Evolutionary conservation across 2,329 filamentous ascomycete genomes (phyloP).

Genomic region (Aspergillus calidoustus): DNA sequence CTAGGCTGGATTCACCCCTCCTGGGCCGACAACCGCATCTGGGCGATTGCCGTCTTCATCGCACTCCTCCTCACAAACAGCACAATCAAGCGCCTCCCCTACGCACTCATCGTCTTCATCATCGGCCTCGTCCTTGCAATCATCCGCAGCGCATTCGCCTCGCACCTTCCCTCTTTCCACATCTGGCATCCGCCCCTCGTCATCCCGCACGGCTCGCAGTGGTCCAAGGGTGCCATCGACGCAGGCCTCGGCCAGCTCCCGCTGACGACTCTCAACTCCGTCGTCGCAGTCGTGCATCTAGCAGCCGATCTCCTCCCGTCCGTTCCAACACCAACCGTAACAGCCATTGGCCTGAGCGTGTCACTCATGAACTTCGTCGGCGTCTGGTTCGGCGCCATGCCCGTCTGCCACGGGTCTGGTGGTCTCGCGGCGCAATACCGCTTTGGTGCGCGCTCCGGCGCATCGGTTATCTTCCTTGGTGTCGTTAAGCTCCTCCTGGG

Average conservation of each 20-base stretch:
- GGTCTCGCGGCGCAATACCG: constrained; percentile 88
- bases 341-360: constrained; percentile 79
- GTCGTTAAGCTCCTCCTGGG: constrained; percentile 76
- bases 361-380: constrained; percentile 80
- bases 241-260: constrained; percentile 85
- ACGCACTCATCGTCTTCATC: constrained; percentile 73
- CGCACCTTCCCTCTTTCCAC: constrained; percentile 56
- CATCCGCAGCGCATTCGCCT: constrained; percentile 38
- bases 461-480: constrained; percentile 80
- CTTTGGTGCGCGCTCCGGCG: constrained; percentile 87
- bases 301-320: constrained; percentile 76
- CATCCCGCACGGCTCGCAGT: constrained; percentile 53
- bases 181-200: constrained; percentile 64
- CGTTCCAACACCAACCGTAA: constrained; percentile 70
- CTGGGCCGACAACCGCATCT: constrained; percentile 76
- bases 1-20: constrained; percentile 70
- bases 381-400: constrained; percentile 95
- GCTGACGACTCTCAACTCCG: constrained; percentile 88
- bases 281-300: constrained; percentile 84
- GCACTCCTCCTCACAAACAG: constrained; percentile 70
- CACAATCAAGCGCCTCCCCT: constrained; percentile 68
- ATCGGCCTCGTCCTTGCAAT: constrained; percentile 70
- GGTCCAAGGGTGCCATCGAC: constrained; percentile 61
- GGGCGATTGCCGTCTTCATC: constrained; percentile 75
- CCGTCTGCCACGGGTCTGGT: constrained; percentile 89